A percentile compares a stretch with the other conserved stretches of the same genome.
phyloP scores from a whole-genome alignment of 805 yeast genomes.

The Candida piceae region DNA sequence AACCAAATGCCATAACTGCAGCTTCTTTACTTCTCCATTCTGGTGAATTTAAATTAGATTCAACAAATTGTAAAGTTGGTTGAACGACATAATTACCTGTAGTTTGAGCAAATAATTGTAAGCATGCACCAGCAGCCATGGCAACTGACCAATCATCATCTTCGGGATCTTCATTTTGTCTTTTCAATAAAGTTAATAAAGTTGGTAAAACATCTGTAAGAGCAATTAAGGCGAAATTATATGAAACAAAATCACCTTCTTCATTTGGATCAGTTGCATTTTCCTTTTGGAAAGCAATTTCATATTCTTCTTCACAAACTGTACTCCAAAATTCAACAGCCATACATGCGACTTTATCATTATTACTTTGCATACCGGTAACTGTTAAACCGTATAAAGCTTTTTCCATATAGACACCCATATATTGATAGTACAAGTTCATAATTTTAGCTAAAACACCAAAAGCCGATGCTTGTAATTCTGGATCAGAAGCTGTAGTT shows the following conservation, averaged over 20 bases:
- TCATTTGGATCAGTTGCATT: constrained; percentile 49
- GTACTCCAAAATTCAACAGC: constrained; percentile 99
- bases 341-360: constrained; percentile 92
- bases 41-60: constrained; percentile 52
- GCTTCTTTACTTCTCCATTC: constrained; percentile 93
- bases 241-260: constrained; percentile 45
- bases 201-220: constrained; percentile 84
- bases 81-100: constrained; percentile 83
- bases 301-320: constrained; percentile 97
- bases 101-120: constrained; percentile 88
- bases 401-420: constrained; percentile 96
- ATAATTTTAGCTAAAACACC: constrained; percentile 92
- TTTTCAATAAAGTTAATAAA: constrained; percentile 67
- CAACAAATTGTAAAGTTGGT: constrained; percentile 82
- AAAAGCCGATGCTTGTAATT: constrained; percentile 89
- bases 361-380: constrained; percentile 78
- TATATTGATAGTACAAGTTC: constrained; percentile 80
- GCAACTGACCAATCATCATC: constrained; percentile 97
- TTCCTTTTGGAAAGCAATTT: constrained; percentile 62
- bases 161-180: constrained; percentile 89
- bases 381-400: constrained; percentile 89
- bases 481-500: constrained; percentile 80
- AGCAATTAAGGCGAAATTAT: constrained; percentile 82
- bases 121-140: constrained; percentile 98
- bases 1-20: constrained; percentile 98